Evolutionary conservation across 2,329 filamentous ascomycete genomes (phyloP).

Genomic region (Colletotrichum chlorophyti): DNA sequence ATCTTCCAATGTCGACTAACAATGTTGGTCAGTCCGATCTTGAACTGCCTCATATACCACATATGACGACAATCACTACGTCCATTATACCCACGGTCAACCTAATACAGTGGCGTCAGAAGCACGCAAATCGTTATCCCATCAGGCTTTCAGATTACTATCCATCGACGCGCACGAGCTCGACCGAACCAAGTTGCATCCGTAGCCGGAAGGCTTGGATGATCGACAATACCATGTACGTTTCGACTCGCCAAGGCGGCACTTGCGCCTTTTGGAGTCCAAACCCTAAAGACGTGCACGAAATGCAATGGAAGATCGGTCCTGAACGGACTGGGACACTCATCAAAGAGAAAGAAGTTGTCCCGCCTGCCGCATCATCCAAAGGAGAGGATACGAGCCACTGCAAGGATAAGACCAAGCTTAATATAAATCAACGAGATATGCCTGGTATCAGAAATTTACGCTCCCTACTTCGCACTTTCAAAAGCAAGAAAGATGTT

Average conservation of each 20-base stretch:
- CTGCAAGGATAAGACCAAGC: conserved; percentile 14
- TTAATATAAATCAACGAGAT: background rate
- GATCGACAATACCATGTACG: conserved; percentile 50
- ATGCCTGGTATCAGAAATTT: background rate
- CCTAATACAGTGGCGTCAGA: conserved; percentile 44
- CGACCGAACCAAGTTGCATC: conserved; percentile 41
- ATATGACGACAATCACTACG: conserved; percentile 52
- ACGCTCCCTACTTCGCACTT: background rate
- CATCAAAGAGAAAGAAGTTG: conserved; percentile 41
- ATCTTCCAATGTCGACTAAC: background rate
- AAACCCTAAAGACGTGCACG: conserved; percentile 47
- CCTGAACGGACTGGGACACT: conserved; percentile 38
- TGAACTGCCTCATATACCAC: conserved; percentile 53
- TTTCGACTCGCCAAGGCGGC: conserved; percentile 45
- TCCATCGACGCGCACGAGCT: conserved; percentile 33
- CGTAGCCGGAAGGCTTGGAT: conserved; percentile 48
- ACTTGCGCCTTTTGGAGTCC: conserved; percentile 45
- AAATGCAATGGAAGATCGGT: conserved; percentile 47
- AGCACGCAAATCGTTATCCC: conserved; percentile 45
- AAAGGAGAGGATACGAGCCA: conserved; percentile 27
- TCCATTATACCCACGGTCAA: conserved; percentile 46
- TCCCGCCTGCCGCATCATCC: conserved; percentile 25
- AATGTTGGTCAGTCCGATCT: conserved; percentile 42
- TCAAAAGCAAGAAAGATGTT: background rate
- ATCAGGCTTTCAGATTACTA: conserved; percentile 49